phyloP scores from a whole-genome alignment of 2,329 filamentous ascomycete species.

The Talaromyces atroroseus region DNA sequence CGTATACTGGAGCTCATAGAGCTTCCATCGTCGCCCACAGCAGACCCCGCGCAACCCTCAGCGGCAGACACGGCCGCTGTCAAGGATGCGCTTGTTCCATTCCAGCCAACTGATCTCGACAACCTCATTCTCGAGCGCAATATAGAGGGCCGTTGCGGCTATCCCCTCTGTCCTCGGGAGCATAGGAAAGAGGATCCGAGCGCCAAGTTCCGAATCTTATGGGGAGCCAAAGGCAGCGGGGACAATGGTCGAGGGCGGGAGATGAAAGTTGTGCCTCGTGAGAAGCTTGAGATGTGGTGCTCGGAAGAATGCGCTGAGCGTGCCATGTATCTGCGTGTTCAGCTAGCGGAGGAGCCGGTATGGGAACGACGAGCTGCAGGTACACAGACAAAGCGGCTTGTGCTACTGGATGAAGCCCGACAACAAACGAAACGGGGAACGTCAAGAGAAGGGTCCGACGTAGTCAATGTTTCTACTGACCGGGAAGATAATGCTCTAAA shows the following conservation, averaged over 20 bases:
- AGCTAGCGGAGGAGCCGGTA: constrained; percentile 76
- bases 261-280: constrained; percentile 61
- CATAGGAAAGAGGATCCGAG: constrained; percentile 52
- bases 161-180: constrained; percentile 67
- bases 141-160: constrained; percentile 75
- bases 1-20: constrained; percentile 67
- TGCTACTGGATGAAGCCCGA: constrained; percentile 60
- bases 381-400: constrained; percentile 48
- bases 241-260: constrained; percentile 46
- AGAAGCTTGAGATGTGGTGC: constrained; percentile 82
- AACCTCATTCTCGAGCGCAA: constrained; percentile 85
- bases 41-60: constrained; percentile 50
- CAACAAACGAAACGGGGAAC: constrained; percentile 16
- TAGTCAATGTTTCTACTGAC: constrained; percentile 13
- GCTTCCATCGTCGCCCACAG: constrained; percentile 49
- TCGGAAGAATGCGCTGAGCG: constrained; percentile 70
- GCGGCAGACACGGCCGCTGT: constrained; percentile 60
- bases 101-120: constrained; percentile 86
- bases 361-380: constrained; percentile 66
- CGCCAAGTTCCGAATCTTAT: constrained; percentile 64
- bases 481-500: constrained; percentile 17
- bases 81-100: constrained; percentile 61
- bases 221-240: constrained; percentile 47
- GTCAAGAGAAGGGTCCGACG: constrained; percentile 13
- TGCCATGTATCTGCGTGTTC: constrained; percentile 80